A percentile compares a stretch with the other conserved stretches of the same genome.
Conservation (phyloP, 2,329 filamentous ascomycete species). For the Ophiobolus disseminans region DNA sequence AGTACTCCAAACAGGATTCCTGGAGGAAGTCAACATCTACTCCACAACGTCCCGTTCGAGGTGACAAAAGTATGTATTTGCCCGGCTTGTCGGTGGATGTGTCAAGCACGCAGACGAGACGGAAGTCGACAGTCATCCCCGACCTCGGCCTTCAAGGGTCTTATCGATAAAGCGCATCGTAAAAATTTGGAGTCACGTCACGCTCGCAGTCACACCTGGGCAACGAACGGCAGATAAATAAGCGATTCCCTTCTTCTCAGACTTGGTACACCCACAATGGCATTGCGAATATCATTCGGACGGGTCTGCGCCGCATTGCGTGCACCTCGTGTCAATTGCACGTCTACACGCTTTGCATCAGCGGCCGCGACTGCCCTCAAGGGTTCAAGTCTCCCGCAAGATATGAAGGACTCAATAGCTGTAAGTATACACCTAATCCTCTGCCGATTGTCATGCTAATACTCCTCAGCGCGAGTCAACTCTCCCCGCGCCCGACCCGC, state of each 20-base stretch:
- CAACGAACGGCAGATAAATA: slow-evolving; percentile 16
- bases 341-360: slow-evolving; percentile 48
- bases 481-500: slow-evolving; percentile 74
- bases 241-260: slow-evolving; percentile 6
- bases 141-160: slow-evolving; percentile 31
- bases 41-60: no score
- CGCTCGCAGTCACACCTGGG: no score
- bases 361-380: slow-evolving; percentile 47
- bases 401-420: slow-evolving; percentile 52
- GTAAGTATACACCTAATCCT: slow-evolving; percentile 28
- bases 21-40: no score
- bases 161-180: slow-evolving; percentile 17
- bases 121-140: no score
- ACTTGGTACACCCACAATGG: slow-evolving; percentile 31
- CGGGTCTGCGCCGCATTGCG: slow-evolving; percentile 36
- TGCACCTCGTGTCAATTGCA: slow-evolving; percentile 28
- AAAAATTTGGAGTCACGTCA: slow-evolving; percentile 28
- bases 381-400: slow-evolving; percentile 51
- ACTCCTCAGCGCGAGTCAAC: slow-evolving; percentile 37
- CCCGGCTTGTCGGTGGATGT: no score
- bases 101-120: no score
- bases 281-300: slow-evolving; percentile 39
- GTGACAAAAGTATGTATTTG: no score
- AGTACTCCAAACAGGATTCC: no score
- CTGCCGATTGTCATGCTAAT: slow-evolving; percentile 14